Evolutionary conservation across 768 basidiomycete genomes (phyloP).

Genomic region (Xerocomellus chrysenteron): DNA sequence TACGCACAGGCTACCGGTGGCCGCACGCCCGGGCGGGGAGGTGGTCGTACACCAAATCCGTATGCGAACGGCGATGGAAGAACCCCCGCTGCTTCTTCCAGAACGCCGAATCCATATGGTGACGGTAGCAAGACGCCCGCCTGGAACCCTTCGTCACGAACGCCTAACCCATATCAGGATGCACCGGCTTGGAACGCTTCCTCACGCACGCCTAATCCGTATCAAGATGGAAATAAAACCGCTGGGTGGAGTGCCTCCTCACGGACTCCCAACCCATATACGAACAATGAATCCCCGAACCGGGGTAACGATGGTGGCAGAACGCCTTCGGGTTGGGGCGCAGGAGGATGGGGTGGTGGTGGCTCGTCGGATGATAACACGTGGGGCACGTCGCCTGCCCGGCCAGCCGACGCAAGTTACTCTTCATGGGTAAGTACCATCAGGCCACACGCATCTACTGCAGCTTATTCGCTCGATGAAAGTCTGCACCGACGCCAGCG

Average conservation of each 20-base stretch:
- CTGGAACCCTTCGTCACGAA: slow-evolving; percentile 50
- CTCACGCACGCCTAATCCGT: slow-evolving; percentile 57
- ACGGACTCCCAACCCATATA: slow-evolving; percentile 55
- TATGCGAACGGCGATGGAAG: slow-evolving; percentile 57
- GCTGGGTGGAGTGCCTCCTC: slow-evolving; percentile 28
- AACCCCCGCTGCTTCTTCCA: slow-evolving; percentile 59
- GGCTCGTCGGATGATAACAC: slow-evolving; percentile 17
- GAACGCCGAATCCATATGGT: slow-evolving; percentile 71
- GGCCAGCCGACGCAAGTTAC: slow-evolving; percentile 33
- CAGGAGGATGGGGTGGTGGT: slow-evolving; percentile 21
- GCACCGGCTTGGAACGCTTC: slow-evolving; percentile 51
- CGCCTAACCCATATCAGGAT: slow-evolving; percentile 55
- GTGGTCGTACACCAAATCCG: slow-evolving; percentile 65
- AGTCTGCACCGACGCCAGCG: slow-evolving; percentile 40
- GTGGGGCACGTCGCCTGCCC: slow-evolving; percentile 34
- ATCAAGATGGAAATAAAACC: slow-evolving; percentile 27
- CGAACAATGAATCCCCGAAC: slow-evolving; percentile 19
- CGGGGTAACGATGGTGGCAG: slow-evolving; percentile 40
- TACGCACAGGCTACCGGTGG: slow-evolving; percentile 40
- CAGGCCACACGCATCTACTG: slow-evolving; percentile 20
- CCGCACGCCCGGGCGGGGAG: slow-evolving; percentile 38
- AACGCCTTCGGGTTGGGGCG: slow-evolving; percentile 48
- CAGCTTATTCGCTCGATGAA: slow-evolving; percentile 5
- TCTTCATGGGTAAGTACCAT: slow-evolving; percentile 32
- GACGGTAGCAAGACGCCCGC: slow-evolving; percentile 68